phyloP scores from a whole-genome alignment of 768 basidiomycete genomes.

The Mycena amicta region DNA sequence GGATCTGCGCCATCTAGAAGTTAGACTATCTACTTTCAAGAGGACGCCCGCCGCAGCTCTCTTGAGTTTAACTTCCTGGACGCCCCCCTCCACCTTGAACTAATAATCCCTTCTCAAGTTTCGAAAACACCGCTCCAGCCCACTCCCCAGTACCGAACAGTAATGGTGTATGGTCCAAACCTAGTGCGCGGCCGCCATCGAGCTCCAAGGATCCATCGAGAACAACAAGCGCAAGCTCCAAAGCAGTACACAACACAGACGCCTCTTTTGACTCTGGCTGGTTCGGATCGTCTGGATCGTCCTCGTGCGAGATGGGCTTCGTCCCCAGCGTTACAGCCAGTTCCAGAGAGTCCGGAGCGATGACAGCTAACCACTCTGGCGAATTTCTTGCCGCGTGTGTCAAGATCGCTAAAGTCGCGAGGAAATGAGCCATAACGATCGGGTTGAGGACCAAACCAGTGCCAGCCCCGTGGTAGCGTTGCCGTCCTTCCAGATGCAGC shows the following conservation, averaged over 20 bases:
- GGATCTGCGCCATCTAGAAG: conserved; percentile 65
- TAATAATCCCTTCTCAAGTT: conserved; percentile 64
- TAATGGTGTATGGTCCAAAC: conserved; percentile 74
- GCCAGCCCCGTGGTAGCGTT: conserved; percentile 71
- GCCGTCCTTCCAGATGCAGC: conserved; percentile 51
- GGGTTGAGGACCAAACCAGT: conserved; percentile 84
- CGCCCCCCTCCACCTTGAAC: conserved; percentile 67
- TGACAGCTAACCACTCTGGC: conserved; percentile 74
- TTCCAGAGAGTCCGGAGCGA: conserved; percentile 83
- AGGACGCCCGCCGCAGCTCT: conserved; percentile 80
- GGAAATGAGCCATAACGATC: conserved; percentile 71
- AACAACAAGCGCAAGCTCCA: conserved; percentile 78
- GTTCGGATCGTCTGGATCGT: conserved; percentile 31
- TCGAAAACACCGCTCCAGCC: conserved; percentile 68
- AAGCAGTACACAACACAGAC: conserved; percentile 68
- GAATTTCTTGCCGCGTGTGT: conserved; percentile 83
- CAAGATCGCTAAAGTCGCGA: conserved; percentile 76
- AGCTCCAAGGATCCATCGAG: conserved; percentile 75
- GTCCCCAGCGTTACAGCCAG: conserved; percentile 81
- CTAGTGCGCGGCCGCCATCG: conserved; percentile 75
- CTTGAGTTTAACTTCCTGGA: conserved; percentile 60
- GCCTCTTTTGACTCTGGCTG: conserved; percentile 58
- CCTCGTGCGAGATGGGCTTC: conserved; percentile 51
- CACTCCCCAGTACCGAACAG: conserved; percentile 79
- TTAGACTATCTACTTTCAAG: conserved; percentile 75